Base-by-base conservation (phyloP, 257 asterid species). In the Solanum chmielewskii region DNA sequence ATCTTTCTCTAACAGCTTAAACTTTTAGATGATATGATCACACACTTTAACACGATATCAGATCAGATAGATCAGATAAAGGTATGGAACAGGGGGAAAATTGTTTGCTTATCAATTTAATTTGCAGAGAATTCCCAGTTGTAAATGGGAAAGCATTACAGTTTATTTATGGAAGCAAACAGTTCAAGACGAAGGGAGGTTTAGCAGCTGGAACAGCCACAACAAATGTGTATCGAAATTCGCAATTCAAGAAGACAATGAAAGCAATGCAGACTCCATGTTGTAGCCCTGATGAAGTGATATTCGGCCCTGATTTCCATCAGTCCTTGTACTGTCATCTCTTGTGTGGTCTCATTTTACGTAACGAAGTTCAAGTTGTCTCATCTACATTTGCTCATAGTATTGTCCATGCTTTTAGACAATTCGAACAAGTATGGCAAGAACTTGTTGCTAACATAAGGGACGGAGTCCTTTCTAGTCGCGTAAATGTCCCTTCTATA, bases 281-380 rank as follows among this genome's bases (percentile, higher is more conserved):
- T 90, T 93, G 98, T 90, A 97, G 99, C 89, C 99, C 99, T 0
- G 98, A 97, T 76, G 99, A 97, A 86, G 99, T 97, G 47, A 97
- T 97, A 39, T 95, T 97, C 13, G 98, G 99, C 56, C 95, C 96
- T 1, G 98, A 97, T 70, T 95, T 93, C 78, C 93, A 94, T 87
- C 99, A 97, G 74, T 95, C 98, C 0, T 80, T 96, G 20, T 97
- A 95, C 89, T 95, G 99, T 82, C 99, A 97, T 86, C 97, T 97
- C 1, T 81, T 97, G 23, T 95, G 96, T 15, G 99, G 99, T 6
- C 97, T 97, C 62, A 93, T 96, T 75, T 89, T 85, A 83, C 66
- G 95, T 10, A 94, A 95, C 23, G 93, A 93, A 59, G 92, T 97
- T 86, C 96, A 95, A 87, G 99, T 96, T 9, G 93, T 97, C 56